Evolutionary conservation across 1,139 yeast genomes (phyloP), one percentile per base, ranked within the genome.

Genomic region (Scheffersomyces insectosa): DNA sequence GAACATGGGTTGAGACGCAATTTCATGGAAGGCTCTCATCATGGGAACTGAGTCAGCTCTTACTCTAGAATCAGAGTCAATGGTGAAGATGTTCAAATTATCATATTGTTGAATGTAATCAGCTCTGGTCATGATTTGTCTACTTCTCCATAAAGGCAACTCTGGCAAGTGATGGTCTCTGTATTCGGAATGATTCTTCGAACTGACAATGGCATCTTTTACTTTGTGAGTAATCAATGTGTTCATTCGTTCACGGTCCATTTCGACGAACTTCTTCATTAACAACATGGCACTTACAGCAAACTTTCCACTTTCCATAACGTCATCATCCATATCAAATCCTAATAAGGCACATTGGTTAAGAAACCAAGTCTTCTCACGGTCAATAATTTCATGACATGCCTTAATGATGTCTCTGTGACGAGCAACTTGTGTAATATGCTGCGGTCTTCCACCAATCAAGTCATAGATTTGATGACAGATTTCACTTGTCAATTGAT

Each of bases 21-120:
- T 85, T 56, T 88, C 95, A 47, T 85, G 82, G 60, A 88, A 88
- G 2, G 93, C 95, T 53, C 91, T 77, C 95, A 88, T 86, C 95
- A 88, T 87, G 1, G 95, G 91, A 1, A 86, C 85, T 3, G 88
- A 81, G 60, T 88, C 96, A 0, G 96, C 93, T 33, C 86, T 68
- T 3, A 88, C 96, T 45, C 83, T 72, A 0, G 90, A 83, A 46
- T 78, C 77, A 0, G 89, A 80, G 62, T 88, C 95, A 43, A 88
- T 80, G 1, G 95, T 85, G 61, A 88, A 88, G 20, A 88, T 80
- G 60, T 88, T 88, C 50, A 87, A 65, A 53, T 85, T 81, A 59
- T 88, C 96, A 58, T 85, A 86, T 23, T 61, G 69, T 56, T 86
- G 89, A 48, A 88, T 88, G 57, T 79, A 88, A 61, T 88, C 96